phyloP scores from a whole-genome alignment of 179 eudicot genomes.

The Vitellaria paradoxa region DNA sequence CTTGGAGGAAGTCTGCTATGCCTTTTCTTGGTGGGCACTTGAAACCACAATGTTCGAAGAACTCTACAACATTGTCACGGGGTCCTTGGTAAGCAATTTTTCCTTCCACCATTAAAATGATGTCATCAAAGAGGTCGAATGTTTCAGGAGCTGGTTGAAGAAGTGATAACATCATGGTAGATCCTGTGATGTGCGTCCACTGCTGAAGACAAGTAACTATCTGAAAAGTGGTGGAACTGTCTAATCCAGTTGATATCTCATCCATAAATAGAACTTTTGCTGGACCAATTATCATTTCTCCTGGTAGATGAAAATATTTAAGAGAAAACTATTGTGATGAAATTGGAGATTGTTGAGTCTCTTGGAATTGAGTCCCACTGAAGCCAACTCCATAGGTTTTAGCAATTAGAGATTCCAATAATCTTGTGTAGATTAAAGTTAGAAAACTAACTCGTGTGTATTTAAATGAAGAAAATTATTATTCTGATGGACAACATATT shows the following conservation, averaged over 20 bases:
- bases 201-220: slow-evolving; percentile 18
- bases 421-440: neutral
- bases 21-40: slow-evolving; percentile 20
- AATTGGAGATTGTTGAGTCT: neutral
- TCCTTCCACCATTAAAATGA: slow-evolving; percentile 18
- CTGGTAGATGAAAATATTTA: neutral
- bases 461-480: neutral
- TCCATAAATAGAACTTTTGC: neutral
- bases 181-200: slow-evolving; percentile 11
- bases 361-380: neutral
- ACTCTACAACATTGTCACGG: slow-evolving; percentile 3
- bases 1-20: slow-evolving; percentile 20
- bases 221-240: slow-evolving; percentile 21
- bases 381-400: neutral
- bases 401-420: neutral
- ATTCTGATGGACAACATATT: neutral
- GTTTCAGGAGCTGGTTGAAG: slow-evolving; percentile 13
- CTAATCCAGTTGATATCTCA: slow-evolving; percentile 17
- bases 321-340: neutral
- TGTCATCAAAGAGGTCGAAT: slow-evolving; percentile 9
- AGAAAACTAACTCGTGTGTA: neutral
- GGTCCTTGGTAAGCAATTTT: slow-evolving; percentile 18
- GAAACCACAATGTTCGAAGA: slow-evolving; percentile 19
- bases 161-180: slow-evolving; percentile 13
- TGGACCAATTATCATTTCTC: slow-evolving; percentile 19